Evolutionary conservation across 1,284 basidiomycete genomes (phyloP).

Genomic region (Tilletia horrida): DNA sequence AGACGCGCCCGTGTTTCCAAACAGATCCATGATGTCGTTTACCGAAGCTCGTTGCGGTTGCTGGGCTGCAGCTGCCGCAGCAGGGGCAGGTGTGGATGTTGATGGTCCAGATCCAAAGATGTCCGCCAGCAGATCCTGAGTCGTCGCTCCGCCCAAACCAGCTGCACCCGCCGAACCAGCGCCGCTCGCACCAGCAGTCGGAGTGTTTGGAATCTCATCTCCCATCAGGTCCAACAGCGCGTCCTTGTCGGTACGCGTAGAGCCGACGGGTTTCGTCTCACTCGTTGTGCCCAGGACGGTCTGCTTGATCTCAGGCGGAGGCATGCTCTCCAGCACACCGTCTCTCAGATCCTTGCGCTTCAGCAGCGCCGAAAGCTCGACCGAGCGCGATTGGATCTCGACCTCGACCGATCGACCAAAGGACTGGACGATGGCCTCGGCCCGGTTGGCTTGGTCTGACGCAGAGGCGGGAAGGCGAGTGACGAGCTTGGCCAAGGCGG

Average conservation of each 20-base stretch:
- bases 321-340: conserved; percentile 97
- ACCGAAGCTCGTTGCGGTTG: conserved; percentile 62
- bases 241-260: conserved; percentile 44
- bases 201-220: conserved; percentile 36
- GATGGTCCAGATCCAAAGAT: conserved; percentile 71
- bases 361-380: conserved; percentile 87
- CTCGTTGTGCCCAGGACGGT: conserved; percentile 48
- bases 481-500: conserved; percentile 84
- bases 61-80: conserved; percentile 24
- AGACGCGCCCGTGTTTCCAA: conserved; percentile 60
- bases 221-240: conserved; percentile 47
- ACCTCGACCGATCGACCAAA: conserved; percentile 77
- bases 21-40: conserved; percentile 87
- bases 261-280: conserved; percentile 48
- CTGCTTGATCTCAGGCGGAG: conserved; percentile 75
- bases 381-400: conserved; percentile 90
- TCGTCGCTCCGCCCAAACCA: neutral
- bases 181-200: conserved; percentile 17
- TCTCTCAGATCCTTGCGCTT: conserved; percentile 66
- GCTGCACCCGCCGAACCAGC: conserved; percentile 15
- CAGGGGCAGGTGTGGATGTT: conserved; percentile 49
- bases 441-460: conserved; percentile 66
- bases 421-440: conserved; percentile 71
- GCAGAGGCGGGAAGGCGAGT: conserved; percentile 64
- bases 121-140: conserved; percentile 85